Base-by-base conservation (phyloP, 2,329 filamentous ascomycete species). In the Paraphoma chrysanthemicola region DNA sequence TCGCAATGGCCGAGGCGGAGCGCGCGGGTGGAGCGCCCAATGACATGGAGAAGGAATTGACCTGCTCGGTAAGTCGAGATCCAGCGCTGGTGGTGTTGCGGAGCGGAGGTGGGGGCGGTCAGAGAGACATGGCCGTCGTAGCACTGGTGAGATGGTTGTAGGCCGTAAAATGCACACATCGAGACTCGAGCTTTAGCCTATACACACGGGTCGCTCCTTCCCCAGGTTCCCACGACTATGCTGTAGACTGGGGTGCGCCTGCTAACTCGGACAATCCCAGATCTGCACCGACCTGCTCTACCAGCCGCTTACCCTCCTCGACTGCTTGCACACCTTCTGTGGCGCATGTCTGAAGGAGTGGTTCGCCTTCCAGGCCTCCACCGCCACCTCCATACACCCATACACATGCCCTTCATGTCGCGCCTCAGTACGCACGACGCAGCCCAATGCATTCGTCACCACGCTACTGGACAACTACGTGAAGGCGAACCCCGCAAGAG, bases 201-300 rank as follows among this genome's bases (percentile, higher is more conserved):
- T 42, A 16, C 16, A 42, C n/a, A 14, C 11, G 39, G 39, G n/a
- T 14, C 39, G 39, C 39, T 42, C 39, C 39, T 42, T n/a, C 39
- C 10, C n/a, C 8, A 42, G 10, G n/a, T n/a, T 42, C 16, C 14
- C n/a, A 8, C 14, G 11, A n/a, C 16, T 38, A 30, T 23, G 23
- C 39, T 44, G 29, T 14, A 12, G 14, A 33, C 56, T 46, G 53
- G 57, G 57, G 63, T 61, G 56, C 45, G 48, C 53, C 54, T 66
- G 62, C 71, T 73, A 66, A 72, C 51, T 33, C 7, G 28, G 48
- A 48, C 48, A 50, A 47, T 44, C 39, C 17, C 66, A 97, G 93
- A 99, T 99, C 71, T 99, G 95, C 82, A 96, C 94, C 68, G 95
- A 98, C 77, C 86, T 97, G 63, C 88, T 97, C 61, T 96, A 92